phyloP scores from a whole-genome alignment of 2,329 filamentous ascomycete species.

The Colletotrichum coccodes region DNA sequence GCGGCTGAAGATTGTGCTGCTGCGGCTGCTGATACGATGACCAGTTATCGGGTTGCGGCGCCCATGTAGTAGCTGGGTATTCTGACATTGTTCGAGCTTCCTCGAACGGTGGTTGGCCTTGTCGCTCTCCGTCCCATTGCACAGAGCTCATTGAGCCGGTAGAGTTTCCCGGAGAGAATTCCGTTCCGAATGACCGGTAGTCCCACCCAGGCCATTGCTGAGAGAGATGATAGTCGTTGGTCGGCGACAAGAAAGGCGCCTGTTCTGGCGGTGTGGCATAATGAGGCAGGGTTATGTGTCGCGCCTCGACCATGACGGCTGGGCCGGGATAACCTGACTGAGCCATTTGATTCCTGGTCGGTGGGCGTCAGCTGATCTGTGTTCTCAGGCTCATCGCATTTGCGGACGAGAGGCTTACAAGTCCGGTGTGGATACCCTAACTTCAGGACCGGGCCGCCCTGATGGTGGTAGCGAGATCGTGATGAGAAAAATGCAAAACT shows the following conservation, averaged over 20 bases:
- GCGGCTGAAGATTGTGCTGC: not conserved
- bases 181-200: not conserved
- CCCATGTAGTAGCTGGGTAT: not conserved
- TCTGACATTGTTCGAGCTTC: not conserved
- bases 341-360: not conserved
- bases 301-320: not conserved
- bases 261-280: constrained; percentile 2
- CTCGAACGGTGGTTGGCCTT: not conserved
- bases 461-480: not conserved
- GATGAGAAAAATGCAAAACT: not conserved
- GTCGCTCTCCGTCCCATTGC: not conserved
- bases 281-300: not conserved
- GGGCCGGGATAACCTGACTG: not conserved
- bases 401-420: not conserved
- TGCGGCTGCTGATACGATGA: not conserved
- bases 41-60: not conserved
- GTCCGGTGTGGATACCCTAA: not conserved
- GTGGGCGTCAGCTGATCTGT: not conserved
- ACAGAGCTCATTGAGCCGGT: not conserved
- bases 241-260: not conserved
- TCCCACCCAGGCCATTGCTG: constrained; percentile 4
- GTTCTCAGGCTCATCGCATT: not conserved
- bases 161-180: not conserved
- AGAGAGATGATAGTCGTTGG: not conserved
- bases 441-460: not conserved